Percentiles rank a stretch among this genome's conserved stretches.
These are phyloP conservation scores for Aspergillus ruber DNA, from an alignment of 2,329 filamentous ascomycete genomes.

Conservation along the genomic window DNA sequence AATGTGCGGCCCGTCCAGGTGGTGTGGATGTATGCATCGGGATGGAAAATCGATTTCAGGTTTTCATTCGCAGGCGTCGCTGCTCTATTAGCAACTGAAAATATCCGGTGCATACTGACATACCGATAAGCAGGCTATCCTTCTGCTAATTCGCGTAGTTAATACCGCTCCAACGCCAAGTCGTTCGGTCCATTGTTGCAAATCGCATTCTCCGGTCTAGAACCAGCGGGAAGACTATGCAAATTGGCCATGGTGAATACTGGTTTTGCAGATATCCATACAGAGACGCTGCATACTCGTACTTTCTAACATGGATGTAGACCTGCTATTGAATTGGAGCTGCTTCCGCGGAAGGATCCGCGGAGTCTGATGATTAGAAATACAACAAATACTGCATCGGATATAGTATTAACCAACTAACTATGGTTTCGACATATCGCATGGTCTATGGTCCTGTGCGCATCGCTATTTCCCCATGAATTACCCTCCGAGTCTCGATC, in stretches of 20 bases:
- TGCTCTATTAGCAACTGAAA: conserved; percentile 5
- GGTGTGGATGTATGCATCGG: conserved; percentile 44
- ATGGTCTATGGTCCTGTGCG: too few relatives aligned
- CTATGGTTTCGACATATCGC: too few relatives aligned
- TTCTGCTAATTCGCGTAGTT: conserved; percentile 45
- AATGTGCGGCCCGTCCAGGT: conserved; percentile 45
- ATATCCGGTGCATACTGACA: conserved; percentile 16
- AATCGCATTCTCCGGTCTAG: conserved; percentile 33
- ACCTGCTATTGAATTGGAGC: too few relatives aligned
- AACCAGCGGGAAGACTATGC: conserved; percentile 30
- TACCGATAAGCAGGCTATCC: conserved; percentile 43
- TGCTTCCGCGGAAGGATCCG: too few relatives aligned
- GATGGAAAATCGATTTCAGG: conserved; percentile 46
- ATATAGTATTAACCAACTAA: too few relatives aligned
- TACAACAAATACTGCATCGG: too few relatives aligned
- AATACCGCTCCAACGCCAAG: conserved; percentile 40
- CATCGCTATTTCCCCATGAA: too few relatives aligned
- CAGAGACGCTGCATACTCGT: too few relatives aligned
- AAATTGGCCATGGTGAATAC: conserved; percentile 25
- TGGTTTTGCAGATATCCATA: too few relatives aligned
- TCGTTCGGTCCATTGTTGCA: conserved; percentile 45
- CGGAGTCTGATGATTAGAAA: too few relatives aligned
- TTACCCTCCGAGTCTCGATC: too few relatives aligned
- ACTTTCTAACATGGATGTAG: too few relatives aligned
- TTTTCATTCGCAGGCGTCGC: conserved; percentile 50